Conservation (phyloP, 495 filamentous ascomycete species). For the Cercophora sp. region DNA sequence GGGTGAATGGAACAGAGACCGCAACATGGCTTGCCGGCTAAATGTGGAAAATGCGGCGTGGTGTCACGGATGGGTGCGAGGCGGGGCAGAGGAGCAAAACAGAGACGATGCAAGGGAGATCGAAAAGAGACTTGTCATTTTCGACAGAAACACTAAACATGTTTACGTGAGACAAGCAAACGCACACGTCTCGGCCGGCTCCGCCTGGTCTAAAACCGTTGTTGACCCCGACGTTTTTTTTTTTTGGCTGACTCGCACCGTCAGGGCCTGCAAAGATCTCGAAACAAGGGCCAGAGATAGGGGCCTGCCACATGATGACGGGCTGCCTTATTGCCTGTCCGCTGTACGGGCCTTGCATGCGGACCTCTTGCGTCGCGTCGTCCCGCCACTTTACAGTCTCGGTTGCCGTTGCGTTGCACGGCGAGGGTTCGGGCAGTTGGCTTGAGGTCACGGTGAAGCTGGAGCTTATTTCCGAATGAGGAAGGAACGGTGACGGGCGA, state of each 20-base stretch:
- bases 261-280: too few species aligned
- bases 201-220: too few species aligned
- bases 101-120: not conserved
- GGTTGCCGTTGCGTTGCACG: too few species aligned
- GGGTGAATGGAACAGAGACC: too few species aligned
- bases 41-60: not conserved
- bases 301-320: slow-evolving; percentile 7
- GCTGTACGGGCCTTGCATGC: slow-evolving; percentile 15
- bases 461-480: not conserved
- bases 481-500: not conserved
- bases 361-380: slow-evolving; percentile 11
- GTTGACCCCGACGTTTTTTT: too few species aligned
- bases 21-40: slow-evolving; percentile 5
- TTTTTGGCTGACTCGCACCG: too few species aligned
- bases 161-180: slow-evolving; percentile 3
- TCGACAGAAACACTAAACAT: not conserved
- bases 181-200: too few species aligned
- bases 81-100: not conserved
- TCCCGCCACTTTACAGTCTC: not conserved
- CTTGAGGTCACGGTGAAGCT: too few species aligned
- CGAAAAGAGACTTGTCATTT: not conserved
- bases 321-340: slow-evolving; percentile 7
- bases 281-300: too few species aligned
- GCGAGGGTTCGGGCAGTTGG: too few species aligned
- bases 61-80: not conserved